Conservation (phyloP, 768 basidiomycete genomes). For the Boletus pseudopeckii region DNA sequence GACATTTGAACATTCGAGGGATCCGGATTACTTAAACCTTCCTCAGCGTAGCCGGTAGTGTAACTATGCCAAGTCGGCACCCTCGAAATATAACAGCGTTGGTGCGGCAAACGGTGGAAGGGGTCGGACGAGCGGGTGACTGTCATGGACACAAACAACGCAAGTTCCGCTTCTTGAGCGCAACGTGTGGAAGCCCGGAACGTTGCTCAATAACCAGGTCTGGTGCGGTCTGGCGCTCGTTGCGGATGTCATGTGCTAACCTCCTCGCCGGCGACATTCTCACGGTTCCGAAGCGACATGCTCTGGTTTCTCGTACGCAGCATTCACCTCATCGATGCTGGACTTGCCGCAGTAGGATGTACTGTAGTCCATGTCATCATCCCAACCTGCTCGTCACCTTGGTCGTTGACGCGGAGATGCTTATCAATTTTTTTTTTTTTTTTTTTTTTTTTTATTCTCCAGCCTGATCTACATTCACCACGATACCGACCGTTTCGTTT, state of each 20-base stretch:
- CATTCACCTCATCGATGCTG: no score
- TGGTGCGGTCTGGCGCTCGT: background rate
- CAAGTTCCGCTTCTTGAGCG: background rate
- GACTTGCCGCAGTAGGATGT: no score
- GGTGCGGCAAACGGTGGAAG: background rate
- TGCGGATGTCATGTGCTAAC: no score
- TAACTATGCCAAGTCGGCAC: background rate
- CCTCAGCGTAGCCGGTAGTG: background rate
- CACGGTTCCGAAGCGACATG: background rate
- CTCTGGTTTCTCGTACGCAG: background rate
- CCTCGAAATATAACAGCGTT: background rate
- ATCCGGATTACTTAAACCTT: background rate
- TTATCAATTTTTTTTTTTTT: no score
- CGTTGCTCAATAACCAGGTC: background rate
- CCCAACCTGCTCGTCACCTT: background rate
- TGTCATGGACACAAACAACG: background rate
- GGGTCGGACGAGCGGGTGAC: background rate
- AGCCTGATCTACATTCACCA: conserved; percentile 1
- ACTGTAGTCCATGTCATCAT: background rate
- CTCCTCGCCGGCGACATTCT: background rate
- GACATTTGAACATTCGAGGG: background rate
- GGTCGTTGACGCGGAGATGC: background rate
- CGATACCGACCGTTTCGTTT: background rate
- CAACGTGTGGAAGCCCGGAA: no score
- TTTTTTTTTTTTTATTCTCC: background rate